Evolutionary conservation across 2,329 filamentous ascomycete species (phyloP).

Genomic region (Pestalotiopsis sp.): DNA sequence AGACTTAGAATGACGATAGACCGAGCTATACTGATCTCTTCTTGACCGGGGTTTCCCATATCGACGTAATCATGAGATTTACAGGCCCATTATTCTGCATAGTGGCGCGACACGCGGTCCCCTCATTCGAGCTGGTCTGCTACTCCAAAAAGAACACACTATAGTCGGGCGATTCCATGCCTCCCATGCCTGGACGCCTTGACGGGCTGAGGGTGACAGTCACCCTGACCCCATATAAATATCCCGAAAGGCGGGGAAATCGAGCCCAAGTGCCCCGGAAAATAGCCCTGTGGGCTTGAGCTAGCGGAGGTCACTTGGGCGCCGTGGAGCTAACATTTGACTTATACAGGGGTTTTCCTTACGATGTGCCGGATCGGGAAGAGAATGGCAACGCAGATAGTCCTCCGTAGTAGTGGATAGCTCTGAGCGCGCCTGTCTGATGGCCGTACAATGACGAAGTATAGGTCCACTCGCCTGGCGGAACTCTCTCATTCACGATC

Average conservation of each 20-base stretch:
- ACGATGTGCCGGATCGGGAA: not conserved
- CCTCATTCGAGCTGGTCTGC: not conserved
- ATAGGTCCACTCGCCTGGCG: not conserved
- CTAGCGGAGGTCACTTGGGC: not conserved
- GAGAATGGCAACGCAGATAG: not conserved
- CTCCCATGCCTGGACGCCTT: not conserved
- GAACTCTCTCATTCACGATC: not conserved
- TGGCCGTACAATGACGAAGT: not conserved
- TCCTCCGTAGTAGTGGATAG: not conserved
- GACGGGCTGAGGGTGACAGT: not conserved
- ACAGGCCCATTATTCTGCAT: not conserved
- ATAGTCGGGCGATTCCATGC: not conserved
- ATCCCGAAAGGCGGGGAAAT: not conserved
- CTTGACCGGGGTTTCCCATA: not conserved
- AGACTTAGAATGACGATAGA: no score
- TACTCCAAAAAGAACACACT: not conserved
- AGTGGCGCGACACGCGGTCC: constrained; percentile 1
- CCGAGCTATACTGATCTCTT: no score
- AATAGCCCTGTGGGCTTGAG: not conserved
- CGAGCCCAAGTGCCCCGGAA: not conserved
- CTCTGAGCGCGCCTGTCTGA: not conserved
- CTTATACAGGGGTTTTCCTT: not conserved
- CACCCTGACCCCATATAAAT: not conserved
- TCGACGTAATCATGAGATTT: not conserved
- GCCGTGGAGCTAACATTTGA: not conserved